Base-by-base conservation (phyloP, 192 early-diverging fungal genomes). In the Podochytrium sp. region DNA sequence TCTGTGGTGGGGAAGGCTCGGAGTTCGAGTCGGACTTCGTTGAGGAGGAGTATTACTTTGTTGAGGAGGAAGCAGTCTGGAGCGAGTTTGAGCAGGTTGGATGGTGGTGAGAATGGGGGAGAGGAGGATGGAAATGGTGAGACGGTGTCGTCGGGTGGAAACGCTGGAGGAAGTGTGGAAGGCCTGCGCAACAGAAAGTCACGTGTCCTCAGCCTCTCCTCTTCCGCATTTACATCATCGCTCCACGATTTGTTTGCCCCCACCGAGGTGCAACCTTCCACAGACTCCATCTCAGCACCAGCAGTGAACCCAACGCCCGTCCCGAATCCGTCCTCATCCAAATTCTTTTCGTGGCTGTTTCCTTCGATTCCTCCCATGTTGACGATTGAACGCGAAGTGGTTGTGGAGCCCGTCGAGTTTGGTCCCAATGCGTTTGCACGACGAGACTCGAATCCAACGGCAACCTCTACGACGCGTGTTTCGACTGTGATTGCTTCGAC, bases 181-280 rank as follows among this genome's bases (percentile, higher is more conserved):
- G 12, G n/a, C 10, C 10, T 69, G 1, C 66, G 66, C 27, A 33
- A 42, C 18, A 16, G 42, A 65, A 57, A 57, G n/a, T 10, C 69
- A 10, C 33, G 69, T 5, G 12, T 71, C 39, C n/a, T n/a, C n/a
- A 71, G 37, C 37, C 16, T 71, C 16, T 71, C 69, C 2, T 47
- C 52, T 7, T 6, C 56, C 12, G 32, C 40, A 10, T 60, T 71
- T 5, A 32, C 20, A 32, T 27, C 69, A 1, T 71, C 69, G 12
- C n/a, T 71, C 20, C 69, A 71, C 33, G 69, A 71, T 60, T 43
- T 71, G 37, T 71, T 71, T 47, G 69, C 69, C 1, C 69, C 69
- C 4, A 39, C 57, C 20, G 69, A 71, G 43, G 57, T 71, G n/a
- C 12, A 30, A 12, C 41, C 56, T 7, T 33, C 55, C 10, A 41